Evolutionary conservation across 2,329 filamentous ascomycete genomes (phyloP).

Genomic region (Elsinoe perseae): DNA sequence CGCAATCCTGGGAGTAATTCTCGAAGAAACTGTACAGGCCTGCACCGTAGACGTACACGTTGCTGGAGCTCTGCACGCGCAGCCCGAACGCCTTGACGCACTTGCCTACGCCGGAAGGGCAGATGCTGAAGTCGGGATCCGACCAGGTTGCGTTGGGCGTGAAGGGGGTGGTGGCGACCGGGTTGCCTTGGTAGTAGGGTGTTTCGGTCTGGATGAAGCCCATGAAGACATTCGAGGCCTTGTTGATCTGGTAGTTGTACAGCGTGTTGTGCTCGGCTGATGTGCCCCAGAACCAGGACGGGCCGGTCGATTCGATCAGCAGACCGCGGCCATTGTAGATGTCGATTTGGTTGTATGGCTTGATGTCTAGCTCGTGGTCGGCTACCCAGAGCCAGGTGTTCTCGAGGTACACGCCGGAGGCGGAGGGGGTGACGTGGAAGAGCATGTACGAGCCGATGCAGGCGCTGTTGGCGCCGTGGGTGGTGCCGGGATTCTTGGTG

Average conservation of each 20-base stretch:
- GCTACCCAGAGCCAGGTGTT: constrained; percentile 90
- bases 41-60: constrained; percentile 40
- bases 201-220: constrained; percentile 63
- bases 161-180: constrained; percentile 53
- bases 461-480: constrained; percentile 53
- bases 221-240: constrained; percentile 54
- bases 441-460: constrained; percentile 68
- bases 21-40: constrained; percentile 55
- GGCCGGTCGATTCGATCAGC: constrained; percentile 65
- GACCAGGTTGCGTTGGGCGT: constrained; percentile 35
- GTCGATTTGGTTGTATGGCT: constrained; percentile 79
- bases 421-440: constrained; percentile 47
- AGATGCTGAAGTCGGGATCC: constrained; percentile 38
- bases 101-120: constrained; percentile 22
- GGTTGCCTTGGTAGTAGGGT: constrained; percentile 63
- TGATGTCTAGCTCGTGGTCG: constrained; percentile 91
- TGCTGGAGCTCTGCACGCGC: constrained; percentile 33
- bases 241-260: constrained; percentile 63
- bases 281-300: constrained; percentile 67
- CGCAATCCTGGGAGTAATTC: constrained; percentile 47
- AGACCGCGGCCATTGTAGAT: constrained; percentile 85
- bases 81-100: constrained; percentile 38
- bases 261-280: constrained; percentile 58
- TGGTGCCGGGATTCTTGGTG: constrained; percentile 61
- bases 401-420: constrained; percentile 66